These are phyloP conservation scores for Aspergillus sp. DNA, from an alignment of 2,329 filamentous ascomycete species.

Conservation along the genomic window DNA sequence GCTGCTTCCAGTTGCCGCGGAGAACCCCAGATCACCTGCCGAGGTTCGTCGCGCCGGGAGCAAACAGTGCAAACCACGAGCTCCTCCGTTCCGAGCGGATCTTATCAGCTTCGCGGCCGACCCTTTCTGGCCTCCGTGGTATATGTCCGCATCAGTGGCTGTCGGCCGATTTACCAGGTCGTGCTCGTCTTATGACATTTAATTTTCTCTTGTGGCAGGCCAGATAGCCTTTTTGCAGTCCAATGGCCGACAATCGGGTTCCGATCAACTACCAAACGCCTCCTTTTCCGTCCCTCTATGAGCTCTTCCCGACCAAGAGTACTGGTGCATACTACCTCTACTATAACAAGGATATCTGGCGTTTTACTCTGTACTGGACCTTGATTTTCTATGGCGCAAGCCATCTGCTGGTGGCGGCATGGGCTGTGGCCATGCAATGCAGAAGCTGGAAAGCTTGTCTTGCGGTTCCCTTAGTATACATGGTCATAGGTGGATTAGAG, in stretches of 20 bases:
- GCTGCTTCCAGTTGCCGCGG: slow-evolving; percentile 23
- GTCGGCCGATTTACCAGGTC: slow-evolving; percentile 12
- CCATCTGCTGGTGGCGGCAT: slow-evolving; percentile 69
- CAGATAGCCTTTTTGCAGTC: background rate
- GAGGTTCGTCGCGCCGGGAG: slow-evolving; percentile 28
- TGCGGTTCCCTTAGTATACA: slow-evolving; percentile 71
- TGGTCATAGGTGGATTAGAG: slow-evolving; percentile 71
- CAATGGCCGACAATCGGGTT: slow-evolving; percentile 44
- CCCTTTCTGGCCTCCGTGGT: background rate
- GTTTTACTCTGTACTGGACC: slow-evolving; percentile 86
- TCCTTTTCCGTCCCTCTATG: slow-evolving; percentile 78
- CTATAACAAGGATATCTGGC: slow-evolving; percentile 75
- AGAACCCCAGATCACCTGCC: slow-evolving; percentile 36
- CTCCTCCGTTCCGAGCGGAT: background rate
- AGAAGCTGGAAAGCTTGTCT: slow-evolving; percentile 58
- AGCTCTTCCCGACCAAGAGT: slow-evolving; percentile 62
- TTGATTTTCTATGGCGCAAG: slow-evolving; percentile 74
- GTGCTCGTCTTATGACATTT: background rate
- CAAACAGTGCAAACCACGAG: slow-evolving; percentile 32
- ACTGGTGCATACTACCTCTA: slow-evolving; percentile 68
- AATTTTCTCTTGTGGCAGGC: slow-evolving; percentile 10
- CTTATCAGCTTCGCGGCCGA: slow-evolving; percentile 3
- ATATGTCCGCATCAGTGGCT: slow-evolving; percentile 8
- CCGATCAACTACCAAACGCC: slow-evolving; percentile 67
- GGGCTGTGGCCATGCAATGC: slow-evolving; percentile 71